Conservation (phyloP, 2,329 filamentous ascomycete species). For the Helotiales sp. region DNA sequence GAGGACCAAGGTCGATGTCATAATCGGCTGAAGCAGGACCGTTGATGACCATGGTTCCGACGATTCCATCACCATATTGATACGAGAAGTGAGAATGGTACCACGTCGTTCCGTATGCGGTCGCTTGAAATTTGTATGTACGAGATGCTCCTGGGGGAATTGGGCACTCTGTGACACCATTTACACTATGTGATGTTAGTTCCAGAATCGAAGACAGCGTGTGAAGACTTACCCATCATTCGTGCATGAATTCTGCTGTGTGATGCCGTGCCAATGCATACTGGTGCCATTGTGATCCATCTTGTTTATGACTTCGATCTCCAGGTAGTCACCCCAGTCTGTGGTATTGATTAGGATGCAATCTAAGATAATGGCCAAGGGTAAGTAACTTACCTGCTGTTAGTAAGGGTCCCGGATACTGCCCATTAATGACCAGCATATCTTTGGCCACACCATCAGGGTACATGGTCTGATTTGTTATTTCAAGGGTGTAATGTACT, state of each 20-base stretch:
- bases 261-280: conserved; percentile 48
- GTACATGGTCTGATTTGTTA: conserved; percentile 21
- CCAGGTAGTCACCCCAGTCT: conserved; percentile 40
- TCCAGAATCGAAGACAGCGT: conserved; percentile 43
- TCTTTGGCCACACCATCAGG: conserved; percentile 47
- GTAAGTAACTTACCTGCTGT: conserved; percentile 27
- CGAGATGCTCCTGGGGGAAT: conserved; percentile 47
- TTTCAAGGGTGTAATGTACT: conserved; percentile 13
- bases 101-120: conserved; percentile 51
- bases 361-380: too few species aligned
- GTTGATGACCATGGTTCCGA: conserved; percentile 59
- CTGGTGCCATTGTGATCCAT: conserved; percentile 53
- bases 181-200: conserved; percentile 41
- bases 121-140: conserved; percentile 27
- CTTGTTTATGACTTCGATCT: conserved; percentile 66
- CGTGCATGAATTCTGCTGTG: conserved; percentile 44
- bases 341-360: background rate
- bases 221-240: conserved; percentile 40
- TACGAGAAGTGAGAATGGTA: conserved; percentile 59
- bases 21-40: conserved; percentile 58
- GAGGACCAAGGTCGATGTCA: conserved; percentile 59
- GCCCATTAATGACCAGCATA: conserved; percentile 45
- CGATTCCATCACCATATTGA: conserved; percentile 50
- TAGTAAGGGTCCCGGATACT: conserved; percentile 36
- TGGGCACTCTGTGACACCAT: conserved; percentile 62